phyloP scores from a whole-genome alignment of 139 green algal species.

The Chlorella sp. region DNA sequence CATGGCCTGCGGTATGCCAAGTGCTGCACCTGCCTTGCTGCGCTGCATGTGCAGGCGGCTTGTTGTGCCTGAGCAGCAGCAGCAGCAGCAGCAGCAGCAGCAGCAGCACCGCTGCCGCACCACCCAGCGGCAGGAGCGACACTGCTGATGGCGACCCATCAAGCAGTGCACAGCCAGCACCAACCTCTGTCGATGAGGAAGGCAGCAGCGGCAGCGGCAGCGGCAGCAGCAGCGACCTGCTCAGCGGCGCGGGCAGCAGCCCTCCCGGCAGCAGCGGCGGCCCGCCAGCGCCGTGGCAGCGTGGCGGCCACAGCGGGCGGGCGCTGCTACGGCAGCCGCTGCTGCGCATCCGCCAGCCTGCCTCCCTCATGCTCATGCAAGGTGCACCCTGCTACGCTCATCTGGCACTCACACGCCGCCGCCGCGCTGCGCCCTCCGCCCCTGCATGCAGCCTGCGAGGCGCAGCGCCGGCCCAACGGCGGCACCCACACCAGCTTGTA shows the following conservation, averaged over 20 bases:
- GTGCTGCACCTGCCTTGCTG: no score
- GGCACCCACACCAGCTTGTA: no score
- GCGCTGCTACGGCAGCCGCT: background rate
- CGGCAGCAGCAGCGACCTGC: background rate
- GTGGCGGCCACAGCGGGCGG: no score
- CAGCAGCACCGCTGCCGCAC: background rate
- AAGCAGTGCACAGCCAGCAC: no score
- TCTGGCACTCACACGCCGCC: no score
- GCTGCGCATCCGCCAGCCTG: background rate
- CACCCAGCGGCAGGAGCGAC: background rate
- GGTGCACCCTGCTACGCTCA: background rate
- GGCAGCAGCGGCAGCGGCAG: background rate
- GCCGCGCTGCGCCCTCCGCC: background rate
- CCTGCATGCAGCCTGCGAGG: background rate
- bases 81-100: background rate
- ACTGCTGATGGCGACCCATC: no score
- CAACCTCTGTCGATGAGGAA: no score
- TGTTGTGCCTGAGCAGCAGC: background rate
- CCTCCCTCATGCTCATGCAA: constrained; percentile 5
- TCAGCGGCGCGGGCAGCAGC: background rate
- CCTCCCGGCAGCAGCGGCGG: background rate
- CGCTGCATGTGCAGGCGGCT: no score
- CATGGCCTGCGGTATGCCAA: no score
- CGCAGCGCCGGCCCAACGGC: background rate
- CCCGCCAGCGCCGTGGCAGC: background rate